Evolutionary conservation across 768 basidiomycete species (phyloP), one percentile per base, ranked within the genome.

Genomic region (Amanita inopinata): DNA sequence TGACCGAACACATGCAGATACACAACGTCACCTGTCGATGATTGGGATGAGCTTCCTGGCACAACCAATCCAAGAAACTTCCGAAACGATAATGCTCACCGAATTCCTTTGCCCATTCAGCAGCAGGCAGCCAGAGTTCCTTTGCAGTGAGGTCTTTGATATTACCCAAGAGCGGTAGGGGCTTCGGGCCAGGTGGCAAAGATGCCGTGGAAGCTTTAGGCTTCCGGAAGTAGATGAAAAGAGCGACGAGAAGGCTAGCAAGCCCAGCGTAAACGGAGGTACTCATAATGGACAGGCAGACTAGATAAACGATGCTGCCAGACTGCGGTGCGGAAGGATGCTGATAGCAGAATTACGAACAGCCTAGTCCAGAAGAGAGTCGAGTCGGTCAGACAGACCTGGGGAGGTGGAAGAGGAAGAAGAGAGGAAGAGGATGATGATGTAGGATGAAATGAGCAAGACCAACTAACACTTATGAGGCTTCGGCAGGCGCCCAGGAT

Each of bases 181-280:
- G 78, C 48, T 67, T 73, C 43, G 83, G 83, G 17, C 83, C 83
- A 45, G 83, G 81, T 27, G 82, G 82, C 20, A 74, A 58, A 40
- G 69, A 64, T 30, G 60, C 59, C 42, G 58, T 45, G 50, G 60
- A 58, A 59, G 60, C 48, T 59, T 63, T 66, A 59, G 61, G 49
- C 62, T 66, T 70, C 52, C 64, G 64, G 57, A 64, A 56, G 62
- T 62, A 68, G 43, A 67, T 49, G 51, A 60, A 62, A 51, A 63
- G 51, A 49, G 62, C 53, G 56, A 63, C 54, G 49, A 68, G 58
- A 58, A 69, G 55, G 40, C 62, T 56, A 30, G 56, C 59, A 27
- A 62, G 53, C 40, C 57, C 66, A 46, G 59, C 53, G 41, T 54
- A 52, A 41, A 60, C 42, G 47, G 58, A 54, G 48, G 57, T 44